Percentiles rank a stretch among this genome's conserved stretches.
These are phyloP conservation scores for Acacia crassicarpa DNA, from an alignment of 306 rosid genomes.

Conservation along the genomic window DNA sequence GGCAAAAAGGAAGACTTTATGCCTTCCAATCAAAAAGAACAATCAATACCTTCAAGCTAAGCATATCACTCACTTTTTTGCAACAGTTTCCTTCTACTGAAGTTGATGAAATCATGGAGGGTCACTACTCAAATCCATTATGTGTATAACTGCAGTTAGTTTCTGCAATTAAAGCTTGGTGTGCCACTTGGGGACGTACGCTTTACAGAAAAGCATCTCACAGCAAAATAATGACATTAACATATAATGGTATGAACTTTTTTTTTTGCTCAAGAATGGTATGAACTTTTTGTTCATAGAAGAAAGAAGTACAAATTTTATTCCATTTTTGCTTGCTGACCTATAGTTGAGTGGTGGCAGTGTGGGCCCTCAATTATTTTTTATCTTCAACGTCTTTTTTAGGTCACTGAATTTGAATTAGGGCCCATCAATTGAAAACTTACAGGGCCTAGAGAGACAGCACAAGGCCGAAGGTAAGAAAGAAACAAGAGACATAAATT, in stretches of 20 bases:
- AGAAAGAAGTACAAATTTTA: constrained; percentile 40
- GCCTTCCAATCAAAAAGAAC: constrained; percentile 27
- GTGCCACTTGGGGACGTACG: constrained; percentile 33
- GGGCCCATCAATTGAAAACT: constrained; percentile 45
- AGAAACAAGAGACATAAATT: constrained; percentile 33
- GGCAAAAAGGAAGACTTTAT: constrained; percentile 34
- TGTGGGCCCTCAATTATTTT: constrained; percentile 40
- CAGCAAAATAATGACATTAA: constrained; percentile 28
- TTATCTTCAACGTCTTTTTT: constrained; percentile 32
- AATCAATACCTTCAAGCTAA: constrained; percentile 7
- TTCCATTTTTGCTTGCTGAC: constrained; percentile 36
- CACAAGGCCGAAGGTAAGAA: constrained; percentile 39
- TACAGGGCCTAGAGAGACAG: constrained; percentile 20
- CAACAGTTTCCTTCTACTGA: background rate
- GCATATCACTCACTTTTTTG: constrained; percentile 15
- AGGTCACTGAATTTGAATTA: constrained; percentile 40
- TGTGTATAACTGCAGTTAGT: constrained; percentile 26
- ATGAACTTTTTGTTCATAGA: constrained; percentile 36
- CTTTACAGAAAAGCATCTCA: constrained; percentile 44
- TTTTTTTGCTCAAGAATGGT: too few relatives aligned
- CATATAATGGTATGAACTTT: constrained; percentile 40
- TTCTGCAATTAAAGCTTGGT: constrained; percentile 33
- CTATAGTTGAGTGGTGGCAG: constrained; percentile 31
- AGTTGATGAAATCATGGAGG: constrained; percentile 25
- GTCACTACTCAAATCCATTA: constrained; percentile 3